Percentiles rank a stretch among this genome's conserved stretches.
phyloP scores from a whole-genome alignment of 139 green algal genomes.

The Coccomyxa sp. region DNA sequence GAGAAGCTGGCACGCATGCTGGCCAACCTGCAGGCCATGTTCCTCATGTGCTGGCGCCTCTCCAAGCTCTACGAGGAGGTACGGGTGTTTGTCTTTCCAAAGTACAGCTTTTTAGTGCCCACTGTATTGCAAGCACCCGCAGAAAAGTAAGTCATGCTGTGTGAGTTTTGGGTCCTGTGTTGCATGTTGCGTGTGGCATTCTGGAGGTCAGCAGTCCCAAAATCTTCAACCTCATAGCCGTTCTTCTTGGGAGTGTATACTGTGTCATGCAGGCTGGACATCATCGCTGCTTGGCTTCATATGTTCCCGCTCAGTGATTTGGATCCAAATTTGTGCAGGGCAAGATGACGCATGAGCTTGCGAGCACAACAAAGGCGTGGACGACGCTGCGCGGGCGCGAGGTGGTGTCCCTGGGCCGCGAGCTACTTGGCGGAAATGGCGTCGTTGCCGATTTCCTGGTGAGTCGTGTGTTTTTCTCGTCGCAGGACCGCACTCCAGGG shows the following conservation, averaged over 20 bases:
- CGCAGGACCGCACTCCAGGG: neutral
- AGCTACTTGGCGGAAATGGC: slow-evolving; percentile 92
- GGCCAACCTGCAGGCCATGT: slow-evolving; percentile 75
- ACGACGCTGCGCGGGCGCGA: slow-evolving; percentile 66
- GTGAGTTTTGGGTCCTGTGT: too few species aligned
- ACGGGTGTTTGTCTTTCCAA: neutral
- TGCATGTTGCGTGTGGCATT: too few species aligned
- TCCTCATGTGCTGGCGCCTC: slow-evolving; percentile 75
- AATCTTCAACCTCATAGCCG: too few species aligned
- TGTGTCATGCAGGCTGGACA: too few species aligned
- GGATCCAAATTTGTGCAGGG: slow-evolving; percentile 24
- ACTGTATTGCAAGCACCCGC: neutral
- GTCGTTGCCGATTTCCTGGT: slow-evolving; percentile 81
- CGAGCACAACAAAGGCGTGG: slow-evolving; percentile 87
- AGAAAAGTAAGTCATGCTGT: too few species aligned
- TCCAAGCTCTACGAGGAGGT: slow-evolving; percentile 73
- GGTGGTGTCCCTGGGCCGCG: slow-evolving; percentile 76
- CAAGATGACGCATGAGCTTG: slow-evolving; percentile 78
- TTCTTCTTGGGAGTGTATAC: too few species aligned
- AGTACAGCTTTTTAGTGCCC: neutral
- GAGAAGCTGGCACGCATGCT: slow-evolving; percentile 88
- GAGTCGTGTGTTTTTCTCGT: neutral
- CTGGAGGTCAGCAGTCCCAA: too few species aligned
- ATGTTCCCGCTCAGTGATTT: too few species aligned
- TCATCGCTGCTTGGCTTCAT: too few species aligned